Percentiles rank a stretch among this genome's conserved stretches.
Evolutionary conservation across 257 asterid genomes (phyloP).

Genomic region (Solanum appendiculatum): DNA sequence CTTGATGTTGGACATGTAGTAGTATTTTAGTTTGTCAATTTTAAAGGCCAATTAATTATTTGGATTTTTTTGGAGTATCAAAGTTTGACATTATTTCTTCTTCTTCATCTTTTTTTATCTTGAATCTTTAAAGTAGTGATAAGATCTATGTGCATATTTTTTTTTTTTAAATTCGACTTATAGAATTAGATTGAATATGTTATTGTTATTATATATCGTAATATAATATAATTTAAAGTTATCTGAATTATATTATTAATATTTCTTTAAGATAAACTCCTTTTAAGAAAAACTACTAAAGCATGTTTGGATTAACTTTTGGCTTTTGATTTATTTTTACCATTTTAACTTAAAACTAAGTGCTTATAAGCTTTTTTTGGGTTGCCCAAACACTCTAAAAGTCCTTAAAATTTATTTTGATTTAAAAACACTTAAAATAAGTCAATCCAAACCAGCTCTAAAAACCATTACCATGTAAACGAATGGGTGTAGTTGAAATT

Average conservation of each 20-base stretch:
- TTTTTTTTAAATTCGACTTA: not conserved
- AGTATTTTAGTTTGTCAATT: too few species aligned
- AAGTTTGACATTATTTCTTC: not conserved
- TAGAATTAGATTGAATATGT: not conserved
- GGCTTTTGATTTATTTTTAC: not conserved
- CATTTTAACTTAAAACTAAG: not conserved
- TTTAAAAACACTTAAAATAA: not conserved
- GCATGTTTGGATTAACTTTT: too few species aligned
- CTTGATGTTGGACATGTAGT: not conserved
- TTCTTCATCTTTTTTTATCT: not conserved
- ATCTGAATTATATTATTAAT: not conserved
- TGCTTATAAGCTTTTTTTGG: too few species aligned
- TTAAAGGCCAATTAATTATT: not conserved
- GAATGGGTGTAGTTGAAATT: not conserved
- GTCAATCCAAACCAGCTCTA: not conserved
- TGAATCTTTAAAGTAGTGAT: not conserved
- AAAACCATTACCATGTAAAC: not conserved
- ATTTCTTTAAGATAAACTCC: not conserved
- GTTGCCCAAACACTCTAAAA: not conserved
- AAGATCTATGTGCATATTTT: fast-evolving
- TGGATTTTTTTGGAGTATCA: not conserved
- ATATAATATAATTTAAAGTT: not conserved
- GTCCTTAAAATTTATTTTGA: too few species aligned
- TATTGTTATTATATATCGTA: fast-evolving
- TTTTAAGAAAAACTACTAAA: not conserved